Base-by-base conservation (phyloP, 2,329 filamentous ascomycete species). In the Pestalotiopsis sp. region DNA sequence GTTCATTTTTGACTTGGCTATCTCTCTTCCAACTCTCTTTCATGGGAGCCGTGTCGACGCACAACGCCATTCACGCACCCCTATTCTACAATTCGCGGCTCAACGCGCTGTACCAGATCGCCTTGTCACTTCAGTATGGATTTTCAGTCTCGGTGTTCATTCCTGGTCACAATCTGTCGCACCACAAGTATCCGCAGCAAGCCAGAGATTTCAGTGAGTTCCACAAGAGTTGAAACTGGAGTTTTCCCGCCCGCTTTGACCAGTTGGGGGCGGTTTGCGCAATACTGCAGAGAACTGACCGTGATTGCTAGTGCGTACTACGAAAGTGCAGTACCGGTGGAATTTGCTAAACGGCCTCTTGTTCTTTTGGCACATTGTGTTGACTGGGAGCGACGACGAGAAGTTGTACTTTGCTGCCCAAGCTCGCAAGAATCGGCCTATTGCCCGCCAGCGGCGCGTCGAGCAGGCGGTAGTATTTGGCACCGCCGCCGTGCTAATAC, bases 201-300 rank as follows among this genome's bases (percentile, higher is more conserved):
- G 69, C 69, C 20, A 68, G 64, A 65, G 69, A 70, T 63, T 59
- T 70, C 36, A 70, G 69, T 70, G 31, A 70, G 69, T 70, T 68
- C 23, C n/a, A 36, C 59, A 17, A n/a, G 14, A n/a, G n/a, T 61
- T 57, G 52, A 11, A 36, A 38, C 59, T 4, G 27, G 7, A 6
- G 25, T 2, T 39, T n/a, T 36, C 3, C 59, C 12, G 3, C 25
- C n/a, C 23, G 25, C 23, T 39, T 39, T 13, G 36, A 61, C 57
- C 59, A 61, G 14, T 36, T 61, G 59, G 23, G 23, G 23, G 11
- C 14, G 23, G 4, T 5, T 25, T 45, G 39, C 7, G 39, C 4
- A 20, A 57, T 2, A 27, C 59, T 31, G 2, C 31, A 14, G 13
- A 56, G 13, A 20, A 25, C 69, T 68, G 17, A 70, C 49, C 7